Percentiles rank a stretch among this genome's conserved stretches.
Conservation (phyloP, 2,329 filamentous ascomycete species). For the Pochonia chlamydosporia region DNA sequence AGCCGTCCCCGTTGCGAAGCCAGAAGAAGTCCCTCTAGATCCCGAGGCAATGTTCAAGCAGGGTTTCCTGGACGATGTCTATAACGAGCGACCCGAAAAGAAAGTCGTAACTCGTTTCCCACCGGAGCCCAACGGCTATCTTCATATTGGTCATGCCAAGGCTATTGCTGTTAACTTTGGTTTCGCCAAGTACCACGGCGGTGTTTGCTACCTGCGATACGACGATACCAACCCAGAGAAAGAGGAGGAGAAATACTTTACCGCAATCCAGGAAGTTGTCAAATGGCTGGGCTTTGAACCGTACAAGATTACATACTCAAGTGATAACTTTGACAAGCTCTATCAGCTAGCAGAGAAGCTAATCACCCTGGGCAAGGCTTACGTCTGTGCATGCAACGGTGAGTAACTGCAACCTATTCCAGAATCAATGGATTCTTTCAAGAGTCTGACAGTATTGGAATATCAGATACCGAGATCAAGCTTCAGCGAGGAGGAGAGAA, state of each 20-base stretch:
- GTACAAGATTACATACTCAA: conserved; percentile 66
- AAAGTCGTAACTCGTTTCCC: conserved; percentile 68
- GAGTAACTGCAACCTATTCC: conserved; percentile 32
- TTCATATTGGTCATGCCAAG: conserved; percentile 92
- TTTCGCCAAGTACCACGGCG: conserved; percentile 79
- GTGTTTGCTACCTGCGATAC: conserved; percentile 50
- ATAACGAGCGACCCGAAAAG: conserved; percentile 58
- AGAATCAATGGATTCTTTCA: too few species aligned
- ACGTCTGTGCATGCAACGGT: conserved; percentile 80
- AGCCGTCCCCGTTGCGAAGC: conserved; percentile 14
- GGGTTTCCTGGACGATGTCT: conserved; percentile 69
- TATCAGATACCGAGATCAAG: conserved; percentile 70
- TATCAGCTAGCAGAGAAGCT: conserved; percentile 83
- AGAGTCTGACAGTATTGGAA: too few species aligned
- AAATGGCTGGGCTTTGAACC: conserved; percentile 64
- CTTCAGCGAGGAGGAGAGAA: conserved; percentile 76
- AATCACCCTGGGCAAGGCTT: conserved; percentile 61
- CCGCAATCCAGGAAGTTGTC: conserved; percentile 83
- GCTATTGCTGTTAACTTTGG: conserved; percentile 96
- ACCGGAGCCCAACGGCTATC: conserved; percentile 85
- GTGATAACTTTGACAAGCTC: conserved; percentile 77
- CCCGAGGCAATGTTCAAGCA: conserved; percentile 71
- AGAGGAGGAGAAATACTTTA: conserved; percentile 86
- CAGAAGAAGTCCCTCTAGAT: conserved; percentile 35
- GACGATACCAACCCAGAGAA: conserved; percentile 95